Percentiles rank a stretch among this genome's conserved stretches.
These are phyloP conservation scores for Thuja plicata DNA, from an alignment of 83 land plant genomes.

Conservation along the genomic window DNA sequence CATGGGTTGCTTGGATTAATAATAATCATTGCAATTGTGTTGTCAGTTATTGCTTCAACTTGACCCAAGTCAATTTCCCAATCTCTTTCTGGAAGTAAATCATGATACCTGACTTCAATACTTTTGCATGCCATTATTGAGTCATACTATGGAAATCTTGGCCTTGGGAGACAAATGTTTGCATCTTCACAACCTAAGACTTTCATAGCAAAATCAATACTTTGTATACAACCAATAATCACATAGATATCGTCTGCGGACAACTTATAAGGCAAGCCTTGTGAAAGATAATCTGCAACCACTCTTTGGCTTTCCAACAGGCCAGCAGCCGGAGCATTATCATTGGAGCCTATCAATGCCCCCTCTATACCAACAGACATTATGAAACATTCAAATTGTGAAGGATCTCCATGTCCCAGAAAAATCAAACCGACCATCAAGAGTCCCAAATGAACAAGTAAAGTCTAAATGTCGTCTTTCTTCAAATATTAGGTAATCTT, in stretches of 20 bases:
- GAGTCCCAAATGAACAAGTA: no score
- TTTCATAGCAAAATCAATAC: slow-evolving; percentile 60
- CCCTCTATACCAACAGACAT: no score
- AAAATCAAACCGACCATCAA: no score
- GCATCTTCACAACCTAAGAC: slow-evolving; percentile 60
- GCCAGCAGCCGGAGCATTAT: no score
- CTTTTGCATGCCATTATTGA: slow-evolving; percentile 42
- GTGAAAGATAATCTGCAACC: slow-evolving; percentile 80
- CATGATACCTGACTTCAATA: slow-evolving; percentile 56
- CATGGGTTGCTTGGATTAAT: no score
- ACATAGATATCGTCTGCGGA: slow-evolving; percentile 64
- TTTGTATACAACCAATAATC: slow-evolving; percentile 85
- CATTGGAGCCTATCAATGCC: no score
- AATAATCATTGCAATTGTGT: slow-evolving; percentile 69
- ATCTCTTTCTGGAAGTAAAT: slow-evolving; percentile 65
- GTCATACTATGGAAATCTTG: slow-evolving; percentile 86
- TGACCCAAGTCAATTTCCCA: slow-evolving; percentile 82
- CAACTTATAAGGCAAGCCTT: slow-evolving; percentile 42
- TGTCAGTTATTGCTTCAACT: slow-evolving; percentile 56
- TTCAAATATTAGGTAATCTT: no score
- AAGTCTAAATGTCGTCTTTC: no score
- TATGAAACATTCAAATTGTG: no score
- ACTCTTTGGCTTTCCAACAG: no score
- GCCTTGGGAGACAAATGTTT: slow-evolving; percentile 82
- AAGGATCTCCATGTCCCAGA: no score